Base-by-base conservation (phyloP, 208 protist species). In the Leishmania mexicana region DNA sequence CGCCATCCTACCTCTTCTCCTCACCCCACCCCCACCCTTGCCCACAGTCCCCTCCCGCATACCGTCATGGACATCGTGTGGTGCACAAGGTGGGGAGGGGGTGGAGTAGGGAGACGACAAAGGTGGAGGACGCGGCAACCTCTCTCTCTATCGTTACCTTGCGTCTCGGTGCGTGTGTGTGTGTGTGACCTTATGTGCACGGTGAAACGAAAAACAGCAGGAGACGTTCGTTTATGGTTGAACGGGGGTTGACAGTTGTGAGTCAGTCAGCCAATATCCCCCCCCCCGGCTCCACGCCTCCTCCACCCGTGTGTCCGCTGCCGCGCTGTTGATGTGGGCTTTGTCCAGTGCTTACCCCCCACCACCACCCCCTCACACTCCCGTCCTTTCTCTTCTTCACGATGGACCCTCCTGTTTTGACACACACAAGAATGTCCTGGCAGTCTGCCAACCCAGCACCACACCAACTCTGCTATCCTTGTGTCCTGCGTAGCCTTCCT, bases 291-390 rank as follows among this genome's bases (percentile, higher is more conserved):
- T 11, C 38, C 31, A 54, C 51, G 51, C 57, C 31, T 62, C 67
- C 67, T 45, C 35, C 67, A 49, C 31, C n/a, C 40, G 5, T 51
- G 35, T 78, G 19, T 51, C 60, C 7, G 24, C 57, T 51, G 68
- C 62, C 7, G 60, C 60, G 28, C 28, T 70, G 64, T 28, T 85
- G 75, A n/a, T 35, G 28, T 80, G 40, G 28, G 4, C 47, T 47
- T 40, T 80, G 31, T 72, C 3, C 47, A 40, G 3, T 47, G 2
- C 40, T 28, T 62, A 19, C 31, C 31, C 31, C 13, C 62, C 65
- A 11, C 2, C 38, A 70, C 35, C 31, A 35, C 31, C 19, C 64
- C 64, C 13, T 70, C 35, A 70, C 31, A 70, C 64, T 8, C 35
- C 31, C 28, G 35, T 6, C 64, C 51, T 54, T 54, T 70, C 15